Percentiles rank a stretch among this genome's conserved stretches.
Conservation (phyloP, 1,284 basidiomycete species). For the Entoloma clypeatum region DNA sequence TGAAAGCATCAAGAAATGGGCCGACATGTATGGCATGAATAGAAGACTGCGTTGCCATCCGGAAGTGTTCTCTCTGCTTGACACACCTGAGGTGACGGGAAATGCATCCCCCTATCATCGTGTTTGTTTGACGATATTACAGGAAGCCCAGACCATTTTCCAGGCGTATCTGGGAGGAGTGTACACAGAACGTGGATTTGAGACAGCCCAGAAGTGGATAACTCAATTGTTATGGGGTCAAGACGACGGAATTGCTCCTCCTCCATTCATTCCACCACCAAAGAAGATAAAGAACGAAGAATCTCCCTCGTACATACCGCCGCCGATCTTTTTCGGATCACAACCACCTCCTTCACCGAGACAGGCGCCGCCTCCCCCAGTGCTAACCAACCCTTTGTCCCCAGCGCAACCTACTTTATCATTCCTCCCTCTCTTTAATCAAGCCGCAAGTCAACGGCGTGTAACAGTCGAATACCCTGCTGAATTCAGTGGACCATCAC, state of each 20-base stretch:
- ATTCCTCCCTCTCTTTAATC: constrained; percentile 69
- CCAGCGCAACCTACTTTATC: constrained; percentile 55
- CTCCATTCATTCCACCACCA: constrained; percentile 26
- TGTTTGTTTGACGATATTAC: constrained; percentile 3
- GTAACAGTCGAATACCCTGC: constrained; percentile 57
- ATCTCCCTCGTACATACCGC: constrained; percentile 20
- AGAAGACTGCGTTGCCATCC: constrained; percentile 55
- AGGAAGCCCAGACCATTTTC: constrained; percentile 62
- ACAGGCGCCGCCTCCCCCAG: constrained; percentile 22
- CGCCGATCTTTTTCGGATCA: constrained; percentile 30
- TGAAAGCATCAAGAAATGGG: constrained; percentile 54
- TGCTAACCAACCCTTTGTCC: constrained; percentile 48
- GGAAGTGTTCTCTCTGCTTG: constrained; percentile 37
- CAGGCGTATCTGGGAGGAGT: constrained; percentile 66
- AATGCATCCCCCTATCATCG: not conserved
- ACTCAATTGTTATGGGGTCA: constrained; percentile 43
- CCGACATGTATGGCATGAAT: constrained; percentile 50
- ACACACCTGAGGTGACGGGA: constrained; percentile 42
- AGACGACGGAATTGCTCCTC: constrained; percentile 26
- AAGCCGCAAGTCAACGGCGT: constrained; percentile 61
- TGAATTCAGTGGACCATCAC: constrained; percentile 55
- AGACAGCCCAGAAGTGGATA: constrained; percentile 56
- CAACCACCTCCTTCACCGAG: constrained; percentile 30
- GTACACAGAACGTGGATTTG: constrained; percentile 51
- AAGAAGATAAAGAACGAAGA: constrained; percentile 37